Percentiles rank a stretch among this genome's conserved stretches.
Conservation (phyloP, 345 rosid species). For the Balakata baccata region DNA sequence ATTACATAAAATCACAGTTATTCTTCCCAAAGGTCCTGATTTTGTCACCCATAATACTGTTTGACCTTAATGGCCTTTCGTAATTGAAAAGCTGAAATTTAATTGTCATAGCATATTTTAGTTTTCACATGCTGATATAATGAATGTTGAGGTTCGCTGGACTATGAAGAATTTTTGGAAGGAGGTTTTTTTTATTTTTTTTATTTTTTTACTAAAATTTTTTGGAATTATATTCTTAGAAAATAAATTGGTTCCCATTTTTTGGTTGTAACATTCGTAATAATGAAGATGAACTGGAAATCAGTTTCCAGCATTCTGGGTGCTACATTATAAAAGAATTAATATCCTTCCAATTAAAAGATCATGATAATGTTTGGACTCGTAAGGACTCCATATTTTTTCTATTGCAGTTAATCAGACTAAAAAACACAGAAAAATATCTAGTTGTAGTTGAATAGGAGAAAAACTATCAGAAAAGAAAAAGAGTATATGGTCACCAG, state of each 20-base stretch:
- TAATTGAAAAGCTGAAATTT: background rate
- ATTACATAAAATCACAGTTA: background rate
- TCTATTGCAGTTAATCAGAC: too few species aligned
- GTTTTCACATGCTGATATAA: too few species aligned
- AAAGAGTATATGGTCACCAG: too few species aligned
- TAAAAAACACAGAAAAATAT: too few species aligned
- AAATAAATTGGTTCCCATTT: too few species aligned
- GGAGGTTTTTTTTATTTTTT: background rate
- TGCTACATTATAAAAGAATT: background rate
- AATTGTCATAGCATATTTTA: too few species aligned
- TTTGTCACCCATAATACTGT: background rate
- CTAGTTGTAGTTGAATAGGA: too few species aligned
- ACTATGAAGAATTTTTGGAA: background rate
- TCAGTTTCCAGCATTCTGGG: background rate
- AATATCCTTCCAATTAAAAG: background rate
- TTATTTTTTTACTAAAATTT: background rate
- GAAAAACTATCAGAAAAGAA: too few species aligned
- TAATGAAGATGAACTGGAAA: background rate
- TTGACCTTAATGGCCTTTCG: background rate
- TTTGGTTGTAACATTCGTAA: background rate
- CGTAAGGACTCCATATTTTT: too few species aligned
- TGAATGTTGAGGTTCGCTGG: background rate
- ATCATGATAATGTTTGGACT: background rate
- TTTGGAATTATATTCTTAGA: background rate
- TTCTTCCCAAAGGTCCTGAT: background rate